These are phyloP conservation scores for Rhizopus delemar DNA, from an alignment of 371 early-diverging fungal genomes.

Conservation along the genomic window DNA sequence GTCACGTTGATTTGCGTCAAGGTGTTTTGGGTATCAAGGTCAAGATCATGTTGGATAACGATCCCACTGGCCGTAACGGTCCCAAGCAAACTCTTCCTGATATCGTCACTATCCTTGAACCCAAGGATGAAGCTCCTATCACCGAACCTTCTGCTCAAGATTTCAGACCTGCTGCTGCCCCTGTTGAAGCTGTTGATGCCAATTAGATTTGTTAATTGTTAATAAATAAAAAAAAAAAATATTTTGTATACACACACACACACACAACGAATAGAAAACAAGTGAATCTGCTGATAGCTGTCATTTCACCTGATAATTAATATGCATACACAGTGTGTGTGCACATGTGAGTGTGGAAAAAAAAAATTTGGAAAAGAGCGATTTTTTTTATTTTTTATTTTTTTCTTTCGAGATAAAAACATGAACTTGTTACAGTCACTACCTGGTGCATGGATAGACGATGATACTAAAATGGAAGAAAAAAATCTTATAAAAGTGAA, in stretches of 20 bases:
- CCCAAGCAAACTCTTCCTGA: conserved; percentile 97
- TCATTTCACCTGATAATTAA: conserved; percentile 2
- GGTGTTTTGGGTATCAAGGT: conserved; percentile 99
- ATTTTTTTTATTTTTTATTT: conserved; percentile 12
- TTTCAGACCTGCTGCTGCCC: conserved; percentile 57
- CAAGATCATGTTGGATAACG: conserved; percentile 98
- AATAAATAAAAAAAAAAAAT: conserved; percentile 8
- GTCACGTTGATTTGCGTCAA: conserved; percentile 98
- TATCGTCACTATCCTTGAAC: conserved; percentile 92
- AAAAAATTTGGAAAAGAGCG: conserved; percentile 1
- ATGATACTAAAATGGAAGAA: conserved; percentile 11
- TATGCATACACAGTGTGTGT: neutral
- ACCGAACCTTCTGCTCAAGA: conserved; percentile 76
- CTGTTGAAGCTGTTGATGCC: conserved; percentile 24
- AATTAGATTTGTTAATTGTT: neutral
- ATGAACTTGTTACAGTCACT: conserved; percentile 16
- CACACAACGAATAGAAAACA: neutral
- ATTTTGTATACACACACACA: no score
- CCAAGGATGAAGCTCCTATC: conserved; percentile 82
- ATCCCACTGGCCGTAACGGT: conserved; percentile 93
- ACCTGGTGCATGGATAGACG: conserved; percentile 46
- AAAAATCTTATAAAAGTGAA: conserved; percentile 5
- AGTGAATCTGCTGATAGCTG: neutral
- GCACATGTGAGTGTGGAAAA: neutral
- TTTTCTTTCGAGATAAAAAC: conserved; percentile 6